phyloP scores from a whole-genome alignment of 179 eudicot genomes.

The Amaranthus tricolor region DNA sequence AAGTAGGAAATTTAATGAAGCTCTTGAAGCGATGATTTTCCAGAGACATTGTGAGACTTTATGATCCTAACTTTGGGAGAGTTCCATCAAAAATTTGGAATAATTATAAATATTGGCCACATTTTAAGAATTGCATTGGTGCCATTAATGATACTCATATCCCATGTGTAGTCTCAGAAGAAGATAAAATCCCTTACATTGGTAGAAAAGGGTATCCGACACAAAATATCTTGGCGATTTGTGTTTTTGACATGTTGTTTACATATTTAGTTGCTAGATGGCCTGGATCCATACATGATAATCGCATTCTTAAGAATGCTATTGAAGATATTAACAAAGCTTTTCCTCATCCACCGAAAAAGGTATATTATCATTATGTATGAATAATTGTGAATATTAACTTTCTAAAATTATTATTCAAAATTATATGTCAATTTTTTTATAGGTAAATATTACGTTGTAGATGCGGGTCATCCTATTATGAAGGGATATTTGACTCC shows the following conservation, averaged over 20 bases:
- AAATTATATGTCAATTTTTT: no score
- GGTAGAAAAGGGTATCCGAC: neutral
- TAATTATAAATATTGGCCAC: slow-evolving; percentile 1
- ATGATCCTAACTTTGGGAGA: neutral
- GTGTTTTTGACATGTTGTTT: slow-evolving; percentile 4
- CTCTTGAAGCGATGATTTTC: slow-evolving; percentile 2
- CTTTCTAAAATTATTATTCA: no score
- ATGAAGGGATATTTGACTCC: no score
- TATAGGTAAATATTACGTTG: no score
- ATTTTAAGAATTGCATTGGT: neutral
- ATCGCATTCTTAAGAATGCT: slow-evolving; percentile 5
- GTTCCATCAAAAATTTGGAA: neutral
- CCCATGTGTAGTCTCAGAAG: neutral
- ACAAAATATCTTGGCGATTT: slow-evolving; percentile 9
- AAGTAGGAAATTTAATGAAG: slow-evolving; percentile 11
- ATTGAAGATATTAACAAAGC: neutral
- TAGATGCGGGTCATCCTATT: no score
- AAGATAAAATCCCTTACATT: neutral
- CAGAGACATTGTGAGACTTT: slow-evolving; percentile 3
- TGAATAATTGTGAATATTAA: no score
- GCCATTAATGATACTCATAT: neutral
- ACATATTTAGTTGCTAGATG: slow-evolving; percentile 8
- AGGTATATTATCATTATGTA: no score
- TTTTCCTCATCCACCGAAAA: slow-evolving; percentile 3
- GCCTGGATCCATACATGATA: slow-evolving; percentile 3